Evolutionary conservation across 768 basidiomycete genomes (phyloP), one percentile per base, ranked within the genome.

Genomic region (Lactifluus piperatus): DNA sequence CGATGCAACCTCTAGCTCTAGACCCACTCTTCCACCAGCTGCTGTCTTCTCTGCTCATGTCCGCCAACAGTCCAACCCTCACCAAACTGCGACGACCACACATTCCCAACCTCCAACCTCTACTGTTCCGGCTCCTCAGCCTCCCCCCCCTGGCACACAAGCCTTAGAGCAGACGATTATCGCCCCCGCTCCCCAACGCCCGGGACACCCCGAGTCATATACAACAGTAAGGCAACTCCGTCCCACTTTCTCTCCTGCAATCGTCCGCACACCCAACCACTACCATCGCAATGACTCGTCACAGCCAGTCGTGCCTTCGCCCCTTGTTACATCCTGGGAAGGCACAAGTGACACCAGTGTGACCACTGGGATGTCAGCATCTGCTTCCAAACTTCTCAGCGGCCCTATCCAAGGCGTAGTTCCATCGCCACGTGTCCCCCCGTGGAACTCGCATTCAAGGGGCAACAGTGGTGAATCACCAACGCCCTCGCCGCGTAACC

Each of bases 191-290:
- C 66, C 66, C 30, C 59, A 56, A 39, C 63, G 66, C 13, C 46
- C 62, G 39, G 47, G 51, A 16, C 41, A 41, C 10, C 71, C 70
- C 1, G 77, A 81, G 55, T 74, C 75, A 3, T 86, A 78, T 64
- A 85, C 79, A 0, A 68, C 79, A 6, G 74, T 72, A 56, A 72
- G 68, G 20, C 78, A 81, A 14, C 78, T 88, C 18, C 79, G 82
- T 45, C 75, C 84, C 1, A 88, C 88, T 1, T 90, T 88, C 65
- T 83, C 84, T 2, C 66, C 80, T n/a, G 80, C 74, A 55, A 84
- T 87, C 68, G 74, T 88, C 32, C 83, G 87, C 49, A 86, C 82
- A 3, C 87, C 87, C 1, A 75, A 77, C 5, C 78, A 88, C 66
- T 88, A 87, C 4, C 78, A 88, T 66, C 68, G 68, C 20, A 24